phyloP scores from a whole-genome alignment of 148 eudicot species.

The Rhododendron kiyosumense region DNA sequence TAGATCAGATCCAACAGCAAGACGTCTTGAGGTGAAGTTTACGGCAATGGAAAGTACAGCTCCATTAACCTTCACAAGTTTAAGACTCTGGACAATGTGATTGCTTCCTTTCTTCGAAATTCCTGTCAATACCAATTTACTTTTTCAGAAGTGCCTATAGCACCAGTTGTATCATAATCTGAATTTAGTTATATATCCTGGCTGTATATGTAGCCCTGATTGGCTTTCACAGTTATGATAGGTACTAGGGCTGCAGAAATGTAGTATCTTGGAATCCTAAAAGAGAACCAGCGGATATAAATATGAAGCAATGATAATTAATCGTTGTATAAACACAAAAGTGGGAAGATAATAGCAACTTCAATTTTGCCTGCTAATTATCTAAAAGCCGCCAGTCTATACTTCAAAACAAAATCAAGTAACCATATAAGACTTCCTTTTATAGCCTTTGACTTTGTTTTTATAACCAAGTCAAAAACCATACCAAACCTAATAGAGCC shows the following conservation, averaged over 20 bases:
- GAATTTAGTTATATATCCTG: neutral
- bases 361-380: neutral
- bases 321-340: neutral
- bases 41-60: constrained; percentile 52
- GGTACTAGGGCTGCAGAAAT: neutral
- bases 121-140: constrained; percentile 35
- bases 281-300: neutral
- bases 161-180: neutral
- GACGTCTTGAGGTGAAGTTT: constrained; percentile 37
- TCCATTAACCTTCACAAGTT: constrained; percentile 64
- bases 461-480: neutral
- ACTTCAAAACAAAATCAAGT: neutral
- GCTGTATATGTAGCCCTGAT: neutral
- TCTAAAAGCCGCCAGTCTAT: neutral
- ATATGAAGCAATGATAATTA: neutral
- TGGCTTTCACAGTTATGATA: neutral
- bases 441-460: neutral
- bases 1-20: constrained; percentile 85
- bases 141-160: neutral
- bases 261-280: neutral
- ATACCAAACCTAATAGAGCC: neutral
- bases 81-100: constrained; percentile 57
- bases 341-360: neutral
- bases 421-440: neutral
- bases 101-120: constrained; percentile 78